Conservation (phyloP, 768 basidiomycete species). For the Lentinula aciculospora region DNA sequence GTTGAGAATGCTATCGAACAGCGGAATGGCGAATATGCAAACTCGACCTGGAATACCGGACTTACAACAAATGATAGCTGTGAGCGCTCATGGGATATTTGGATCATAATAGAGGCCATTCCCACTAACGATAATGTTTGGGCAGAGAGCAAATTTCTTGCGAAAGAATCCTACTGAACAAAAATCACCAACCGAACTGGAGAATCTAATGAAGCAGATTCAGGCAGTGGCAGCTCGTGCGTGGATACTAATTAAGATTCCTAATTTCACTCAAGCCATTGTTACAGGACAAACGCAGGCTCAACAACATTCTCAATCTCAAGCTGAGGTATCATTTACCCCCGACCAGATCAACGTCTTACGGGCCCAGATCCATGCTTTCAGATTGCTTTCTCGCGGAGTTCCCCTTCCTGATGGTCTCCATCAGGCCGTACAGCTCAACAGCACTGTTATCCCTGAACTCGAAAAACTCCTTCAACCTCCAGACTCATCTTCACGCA, state of each 20-base stretch:
- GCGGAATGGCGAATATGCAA: constrained; percentile 25
- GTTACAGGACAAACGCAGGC: constrained; percentile 19
- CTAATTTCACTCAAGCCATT: not conserved
- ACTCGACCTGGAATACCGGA: constrained; percentile 15
- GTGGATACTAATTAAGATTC: constrained; percentile 13
- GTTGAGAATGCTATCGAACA: constrained; percentile 29
- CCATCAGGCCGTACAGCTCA: constrained; percentile 64
- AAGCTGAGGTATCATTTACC: constrained; percentile 77
- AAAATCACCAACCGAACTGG: constrained; percentile 40
- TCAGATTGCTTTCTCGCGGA: constrained; percentile 63
- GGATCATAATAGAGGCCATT: constrained; percentile 6
- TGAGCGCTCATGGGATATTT: constrained; percentile 25
- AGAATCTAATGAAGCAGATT: constrained; percentile 41
- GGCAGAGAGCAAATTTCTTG: constrained; percentile 42
- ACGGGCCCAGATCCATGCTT: constrained; percentile 80
- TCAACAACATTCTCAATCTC: constrained; percentile 31
- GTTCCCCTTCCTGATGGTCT: constrained; percentile 63
- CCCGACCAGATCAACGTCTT: constrained; percentile 68
- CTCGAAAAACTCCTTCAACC: constrained; percentile 62
- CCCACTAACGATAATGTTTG: constrained; percentile 8
- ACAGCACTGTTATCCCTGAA: constrained; percentile 54
- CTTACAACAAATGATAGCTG: constrained; percentile 37
- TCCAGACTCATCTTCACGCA: constrained; percentile 51
- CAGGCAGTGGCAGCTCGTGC: constrained; percentile 36
- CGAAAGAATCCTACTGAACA: constrained; percentile 47